Evolutionary conservation across 371 early-diverging fungal genomes (phyloP), one percentile per base, ranked within the genome.

Genomic region (Encephalitozoon cuniculi): DNA sequence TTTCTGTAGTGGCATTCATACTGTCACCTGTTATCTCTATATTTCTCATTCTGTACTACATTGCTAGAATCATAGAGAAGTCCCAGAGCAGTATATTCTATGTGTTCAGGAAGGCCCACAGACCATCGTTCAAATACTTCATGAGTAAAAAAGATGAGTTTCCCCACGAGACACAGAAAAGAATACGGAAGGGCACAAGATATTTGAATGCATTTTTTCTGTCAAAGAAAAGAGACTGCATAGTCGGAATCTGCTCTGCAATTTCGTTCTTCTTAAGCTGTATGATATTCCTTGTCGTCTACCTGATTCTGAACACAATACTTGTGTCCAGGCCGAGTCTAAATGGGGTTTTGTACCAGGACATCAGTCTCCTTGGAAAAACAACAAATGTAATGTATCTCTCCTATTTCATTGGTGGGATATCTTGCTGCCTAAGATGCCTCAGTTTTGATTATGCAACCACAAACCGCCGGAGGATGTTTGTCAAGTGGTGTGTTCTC

Each of bases 1-100:
- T 59, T 30, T 30, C 32, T 9, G 15, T 28, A 4, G 37, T 9
- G 2, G 34, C 34, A n/a, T 21, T 32, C 9, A 11, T 59, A 18
- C 34, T 59, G 30, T 59, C 59, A 1, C 59, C 59, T 11, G 28
- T 34, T 0, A 59, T 59, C 15, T 59, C 59, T 0, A 34, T 34
- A 12, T 59, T 59, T 34, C 34, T 59, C n/a, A 59, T 59, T 12
- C 59, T 59, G 59, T 59, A 59, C 59, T 59, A 59, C 18, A 37
- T 59, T 59, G 59, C 28, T 15, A 59, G 21, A 15, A 59, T 59
- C 15, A 59, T 59, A n/a, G 59, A 59, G 15, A 59, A 59, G 34
- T 59, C 59, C 18, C 59, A 59, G 28, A 59, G 18, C 59, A 34
- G 21, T 18, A 28, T 34, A 1, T 59, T 59, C 28, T 59, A 59